Percentiles rank a stretch among this genome's conserved stretches.
phyloP scores from a whole-genome alignment of 2,329 filamentous ascomycete genomes.

The Diaporthe sp. region DNA sequence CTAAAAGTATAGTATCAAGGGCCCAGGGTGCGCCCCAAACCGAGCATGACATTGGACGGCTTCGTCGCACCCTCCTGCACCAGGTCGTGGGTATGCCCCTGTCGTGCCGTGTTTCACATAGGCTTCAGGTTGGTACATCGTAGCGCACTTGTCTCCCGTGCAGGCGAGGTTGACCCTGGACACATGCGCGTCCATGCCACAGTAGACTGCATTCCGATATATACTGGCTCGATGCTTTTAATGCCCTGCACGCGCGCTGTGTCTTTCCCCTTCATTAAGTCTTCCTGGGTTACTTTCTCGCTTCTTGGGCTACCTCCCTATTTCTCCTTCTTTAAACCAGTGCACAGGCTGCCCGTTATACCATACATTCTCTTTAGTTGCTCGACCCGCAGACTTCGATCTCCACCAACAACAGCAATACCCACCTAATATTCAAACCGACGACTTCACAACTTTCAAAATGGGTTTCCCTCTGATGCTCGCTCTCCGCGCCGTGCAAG shows the following conservation, averaged over 20 bases:
- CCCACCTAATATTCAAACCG: slow-evolving; percentile 28
- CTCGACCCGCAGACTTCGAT: slow-evolving; percentile 40
- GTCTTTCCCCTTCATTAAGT: slow-evolving; percentile 34
- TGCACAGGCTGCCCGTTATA: slow-evolving; percentile 46
- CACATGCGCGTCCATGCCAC: slow-evolving; percentile 38
- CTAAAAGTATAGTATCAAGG: slow-evolving; percentile 15
- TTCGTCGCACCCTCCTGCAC: slow-evolving; percentile 18
- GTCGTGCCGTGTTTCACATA: slow-evolving; percentile 47
- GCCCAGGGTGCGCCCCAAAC: slow-evolving; percentile 29
- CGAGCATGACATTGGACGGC: slow-evolving; percentile 33
- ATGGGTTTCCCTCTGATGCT: slow-evolving; percentile 59
- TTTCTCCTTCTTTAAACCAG: slow-evolving; percentile 44
- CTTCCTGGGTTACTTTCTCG: slow-evolving; percentile 39
- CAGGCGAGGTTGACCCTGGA: slow-evolving; percentile 32
- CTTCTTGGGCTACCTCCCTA: slow-evolving; percentile 40
- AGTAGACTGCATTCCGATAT: slow-evolving; percentile 22
- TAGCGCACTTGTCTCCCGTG: slow-evolving; percentile 32
- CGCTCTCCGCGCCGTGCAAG: slow-evolving; percentile 61
- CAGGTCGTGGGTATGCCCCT: slow-evolving; percentile 35
- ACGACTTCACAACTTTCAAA: slow-evolving; percentile 44
- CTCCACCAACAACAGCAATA: slow-evolving; percentile 40
- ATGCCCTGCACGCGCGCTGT: slow-evolving; percentile 31
- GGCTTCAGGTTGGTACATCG: slow-evolving; percentile 47
- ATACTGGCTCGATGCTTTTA: slow-evolving; percentile 31
- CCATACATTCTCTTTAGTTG: slow-evolving; percentile 42